Evolutionary conservation across 2,329 filamentous ascomycete genomes (phyloP), one percentile per base, ranked within the genome.

Genomic region (Trichoderma gracile): DNA sequence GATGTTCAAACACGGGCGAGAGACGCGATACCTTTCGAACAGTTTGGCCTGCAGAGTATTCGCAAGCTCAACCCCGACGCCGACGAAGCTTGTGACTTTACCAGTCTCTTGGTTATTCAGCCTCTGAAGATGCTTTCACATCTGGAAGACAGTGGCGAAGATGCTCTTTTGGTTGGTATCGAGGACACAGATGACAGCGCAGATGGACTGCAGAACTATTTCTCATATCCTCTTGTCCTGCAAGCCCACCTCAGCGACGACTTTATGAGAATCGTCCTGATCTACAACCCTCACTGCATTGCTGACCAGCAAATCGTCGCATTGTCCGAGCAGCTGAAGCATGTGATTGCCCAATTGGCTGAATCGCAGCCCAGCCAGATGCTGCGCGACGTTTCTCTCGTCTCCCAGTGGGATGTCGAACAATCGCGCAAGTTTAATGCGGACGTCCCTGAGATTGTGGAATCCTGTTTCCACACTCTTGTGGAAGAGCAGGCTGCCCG

Each of bases 151-250:
- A 54, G 3, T n/a, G 52, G 19, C 19, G 33, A 17, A 23, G 19
- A 23, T 17, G 21, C 52, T 23, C 33, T 54, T 10, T 3, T 54
- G 7, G 30, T 15, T 40, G 30, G 30, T 10, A 17, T 54, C 12
- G 14, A 54, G 23, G 15, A 10, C 6, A 23, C 23, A 56, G 49
- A 23, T 8, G 43, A 40, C 4, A 2, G 15, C 6, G 14, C n/a
- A 23, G 66, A 67, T 33, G 47, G 4, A 30, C n/a, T 66, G 21
- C 40, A 63, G n/a, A 57, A 57, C 25, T 63, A 63, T 27, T 63
- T 57, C 33, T 55, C 38, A 2, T 63, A 63, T 23, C 60, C 60
- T 4, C 52, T 63, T 1, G 60, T 63, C 25, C 15, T 57, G 7
- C 50, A 63, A 21, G 60, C 19, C 21, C 50, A 56, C 23, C 7